These are phyloP conservation scores for Trichoderma reesei DNA, from an alignment of 495 filamentous ascomycete genomes.

Conservation along the genomic window DNA sequence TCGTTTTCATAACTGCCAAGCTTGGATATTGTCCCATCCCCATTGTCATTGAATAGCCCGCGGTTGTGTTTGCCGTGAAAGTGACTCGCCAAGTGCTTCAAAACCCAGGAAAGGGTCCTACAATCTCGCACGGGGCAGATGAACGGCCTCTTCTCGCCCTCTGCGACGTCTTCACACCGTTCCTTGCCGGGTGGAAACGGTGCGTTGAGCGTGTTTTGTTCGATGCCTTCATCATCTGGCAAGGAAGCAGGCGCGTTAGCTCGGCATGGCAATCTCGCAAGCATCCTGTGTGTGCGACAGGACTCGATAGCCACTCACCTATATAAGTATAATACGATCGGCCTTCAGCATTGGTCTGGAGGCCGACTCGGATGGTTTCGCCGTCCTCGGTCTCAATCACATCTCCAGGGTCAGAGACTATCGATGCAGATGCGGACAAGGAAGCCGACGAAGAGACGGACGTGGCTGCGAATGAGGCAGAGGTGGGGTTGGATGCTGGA, in stretches of 20 bases:
- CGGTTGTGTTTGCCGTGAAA: conserved; percentile 16
- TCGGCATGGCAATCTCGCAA: not conserved
- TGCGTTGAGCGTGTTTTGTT: not conserved
- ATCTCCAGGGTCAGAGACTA: not conserved
- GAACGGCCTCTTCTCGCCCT: not conserved
- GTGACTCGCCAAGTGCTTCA: not conserved
- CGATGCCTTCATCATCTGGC: not conserved
- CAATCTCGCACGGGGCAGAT: conserved; percentile 10
- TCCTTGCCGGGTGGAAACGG: not conserved
- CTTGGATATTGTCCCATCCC: conserved; percentile 27
- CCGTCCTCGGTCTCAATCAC: not conserved
- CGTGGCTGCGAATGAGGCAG: not conserved
- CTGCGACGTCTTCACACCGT: not conserved
- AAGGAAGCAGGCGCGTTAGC: not conserved
- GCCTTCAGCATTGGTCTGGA: not conserved
- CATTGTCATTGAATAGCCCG: conserved; percentile 24
- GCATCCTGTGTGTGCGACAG: not conserved
- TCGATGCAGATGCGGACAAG: not conserved
- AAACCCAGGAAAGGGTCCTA: not conserved
- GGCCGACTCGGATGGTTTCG: not conserved
- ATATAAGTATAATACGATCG: not conserved
- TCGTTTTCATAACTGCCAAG: conserved; percentile 12
- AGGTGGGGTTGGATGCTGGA: not conserved
- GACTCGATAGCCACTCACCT: not conserved
- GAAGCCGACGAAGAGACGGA: not conserved